Evolutionary conservation across 768 basidiomycete species (phyloP).

Genomic region (Austroboletus festivus): DNA sequence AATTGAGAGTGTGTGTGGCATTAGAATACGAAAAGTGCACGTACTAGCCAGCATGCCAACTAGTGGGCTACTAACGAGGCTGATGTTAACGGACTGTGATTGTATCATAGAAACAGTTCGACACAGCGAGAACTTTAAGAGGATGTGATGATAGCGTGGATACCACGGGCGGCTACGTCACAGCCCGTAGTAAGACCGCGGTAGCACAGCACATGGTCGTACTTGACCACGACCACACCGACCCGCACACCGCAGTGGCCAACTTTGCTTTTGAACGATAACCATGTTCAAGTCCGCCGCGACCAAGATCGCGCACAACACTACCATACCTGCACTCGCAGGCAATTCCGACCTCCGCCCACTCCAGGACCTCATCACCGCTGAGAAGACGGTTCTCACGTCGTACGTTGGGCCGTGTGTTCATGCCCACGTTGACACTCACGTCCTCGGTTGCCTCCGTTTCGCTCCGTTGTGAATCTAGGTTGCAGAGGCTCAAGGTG

Average conservation of each 20-base stretch:
- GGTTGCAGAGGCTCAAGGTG: slow-evolving; percentile 60
- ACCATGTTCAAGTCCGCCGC: slow-evolving; percentile 76
- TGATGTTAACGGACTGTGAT: too few species aligned
- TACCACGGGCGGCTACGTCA: too few species aligned
- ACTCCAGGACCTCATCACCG: slow-evolving; percentile 84
- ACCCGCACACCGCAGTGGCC: background rate
- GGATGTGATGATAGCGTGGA: too few species aligned
- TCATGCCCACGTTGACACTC: background rate
- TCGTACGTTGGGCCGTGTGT: slow-evolving; percentile 48
- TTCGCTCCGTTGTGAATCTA: slow-evolving; percentile 19
- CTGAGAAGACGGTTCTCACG: slow-evolving; percentile 78
- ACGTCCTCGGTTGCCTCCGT: background rate
- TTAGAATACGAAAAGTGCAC: too few species aligned
- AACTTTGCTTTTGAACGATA: slow-evolving; percentile 4
- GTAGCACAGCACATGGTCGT: too few species aligned
- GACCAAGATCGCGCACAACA: slow-evolving; percentile 85
- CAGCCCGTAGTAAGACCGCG: too few species aligned
- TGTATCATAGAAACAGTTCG: too few species aligned
- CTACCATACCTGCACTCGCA: slow-evolving; percentile 67
- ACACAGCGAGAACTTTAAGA: too few species aligned
- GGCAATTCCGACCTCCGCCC: slow-evolving; percentile 77
- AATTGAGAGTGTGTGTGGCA: too few species aligned
- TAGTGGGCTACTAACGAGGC: too few species aligned
- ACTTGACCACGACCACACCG: too few species aligned
- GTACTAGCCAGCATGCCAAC: too few species aligned